These are phyloP conservation scores for Apophysomyces ossiformis DNA, from an alignment of 371 early-diverging fungal species.

Conservation along the genomic window DNA sequence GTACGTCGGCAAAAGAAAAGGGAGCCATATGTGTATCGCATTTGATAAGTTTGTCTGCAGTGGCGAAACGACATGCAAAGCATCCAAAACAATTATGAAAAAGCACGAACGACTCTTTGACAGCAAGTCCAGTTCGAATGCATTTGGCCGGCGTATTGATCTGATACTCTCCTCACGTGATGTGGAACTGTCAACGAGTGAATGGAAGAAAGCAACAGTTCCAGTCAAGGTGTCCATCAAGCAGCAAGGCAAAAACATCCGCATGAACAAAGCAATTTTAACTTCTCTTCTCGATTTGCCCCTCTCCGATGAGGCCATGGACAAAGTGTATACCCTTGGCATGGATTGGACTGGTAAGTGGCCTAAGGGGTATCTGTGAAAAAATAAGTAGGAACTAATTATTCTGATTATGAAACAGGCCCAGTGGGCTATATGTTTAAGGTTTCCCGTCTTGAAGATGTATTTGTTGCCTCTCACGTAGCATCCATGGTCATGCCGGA, in stretches of 20 bases:
- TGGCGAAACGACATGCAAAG: neutral
- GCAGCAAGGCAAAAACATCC: neutral
- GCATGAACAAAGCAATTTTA: constrained; percentile 5
- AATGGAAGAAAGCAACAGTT: constrained; percentile 7
- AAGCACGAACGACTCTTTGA: constrained; percentile 1
- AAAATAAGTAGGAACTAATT: neutral
- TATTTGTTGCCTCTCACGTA: constrained; percentile 5
- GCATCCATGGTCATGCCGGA: neutral
- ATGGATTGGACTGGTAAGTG: constrained; percentile 7
- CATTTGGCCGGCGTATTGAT: constrained; percentile 3
- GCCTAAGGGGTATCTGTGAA: neutral
- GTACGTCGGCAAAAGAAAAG: neutral
- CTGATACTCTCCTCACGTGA: neutral
- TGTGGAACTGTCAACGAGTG: constrained; percentile 4
- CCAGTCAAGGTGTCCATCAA: constrained; percentile 4
- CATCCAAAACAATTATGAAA: constrained; percentile 5
- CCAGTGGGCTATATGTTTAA: constrained; percentile 3
- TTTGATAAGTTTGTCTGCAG: neutral
- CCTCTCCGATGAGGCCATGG: neutral
- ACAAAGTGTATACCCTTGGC: neutral
- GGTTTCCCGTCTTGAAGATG: neutral
- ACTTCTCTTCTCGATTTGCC: constrained; percentile 5
- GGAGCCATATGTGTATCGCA: neutral
- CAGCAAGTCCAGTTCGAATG: neutral
- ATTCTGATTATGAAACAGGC: neutral